Base-by-base conservation (phyloP, 2,329 filamentous ascomycete genomes). In the Diplodia sapinea region DNA sequence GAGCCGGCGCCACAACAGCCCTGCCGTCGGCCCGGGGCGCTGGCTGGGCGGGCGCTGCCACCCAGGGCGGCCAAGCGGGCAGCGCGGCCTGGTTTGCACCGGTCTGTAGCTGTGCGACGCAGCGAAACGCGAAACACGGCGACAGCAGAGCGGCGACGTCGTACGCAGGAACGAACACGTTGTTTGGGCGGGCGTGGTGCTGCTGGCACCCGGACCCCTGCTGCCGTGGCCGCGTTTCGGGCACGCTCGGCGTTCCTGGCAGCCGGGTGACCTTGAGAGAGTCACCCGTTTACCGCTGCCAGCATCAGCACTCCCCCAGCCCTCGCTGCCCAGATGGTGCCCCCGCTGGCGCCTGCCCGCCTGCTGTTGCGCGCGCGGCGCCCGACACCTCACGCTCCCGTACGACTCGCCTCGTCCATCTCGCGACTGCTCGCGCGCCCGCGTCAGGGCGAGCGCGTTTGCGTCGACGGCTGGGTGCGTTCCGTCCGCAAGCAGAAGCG, bases 401-500 rank as follows among this genome's bases (percentile, higher is more conserved):
- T 70, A 70, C 65, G 61, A 69, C 69, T 68, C 69, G 63, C 64
- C 71, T 71, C 50, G 63, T 65, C 56, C 68, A 76, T 77, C 54
- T 72, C 78, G 68, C 78, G 83, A 69, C 78, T 91, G 12, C 82
- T 66, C 54, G 47, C 40, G n/a, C 36, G 49, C 47, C 63, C 62
- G 62, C 40, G 33, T 49, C 36, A 56, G 38, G 74, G 72, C 70
- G 70, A 72, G 63, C 70, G 72, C 20, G 68, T 79, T 64, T 76
- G 73, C 26, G 82, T 97, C 72, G 86, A 91, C 76, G 94, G 94
- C 69, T 94, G 91, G 81, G 85, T 97, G 66, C 88, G 92, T 70
- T 94, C 92, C 4, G 89, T 97, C 69, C 87, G 94, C 70, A 91
- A 92, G 77, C 93, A 96, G 83, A 96, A 97, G 78, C 86, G 86